These are phyloP conservation scores for Oryza longistaminata DNA, from an alignment of 176 grass and related monocot genomes.

Conservation along the genomic window DNA sequence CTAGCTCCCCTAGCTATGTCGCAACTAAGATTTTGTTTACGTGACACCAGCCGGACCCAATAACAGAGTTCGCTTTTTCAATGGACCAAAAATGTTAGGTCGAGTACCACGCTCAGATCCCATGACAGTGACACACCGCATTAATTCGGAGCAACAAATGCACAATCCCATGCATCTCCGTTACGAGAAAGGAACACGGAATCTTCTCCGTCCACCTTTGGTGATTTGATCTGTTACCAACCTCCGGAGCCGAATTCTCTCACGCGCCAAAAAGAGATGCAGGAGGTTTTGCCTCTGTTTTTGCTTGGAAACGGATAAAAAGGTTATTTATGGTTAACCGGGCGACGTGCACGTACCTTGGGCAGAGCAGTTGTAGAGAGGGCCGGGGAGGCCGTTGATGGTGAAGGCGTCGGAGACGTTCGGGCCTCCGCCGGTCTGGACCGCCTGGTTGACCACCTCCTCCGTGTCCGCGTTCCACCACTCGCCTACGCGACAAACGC, in stretches of 20 bases:
- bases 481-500: conserved; percentile 36
- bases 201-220: conserved; percentile 23
- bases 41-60: background rate
- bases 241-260: background rate
- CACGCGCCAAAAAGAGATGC: background rate
- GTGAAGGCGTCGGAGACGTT: conserved; percentile 70
- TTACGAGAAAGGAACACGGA: conserved; percentile 33
- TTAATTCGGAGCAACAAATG: conserved; percentile 29
- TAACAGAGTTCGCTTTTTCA: conserved; percentile 4
- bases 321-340: background rate
- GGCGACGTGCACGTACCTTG: conserved; percentile 24
- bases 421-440: conserved; percentile 36
- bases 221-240: conserved; percentile 20
- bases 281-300: background rate
- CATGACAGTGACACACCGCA: conserved; percentile 8
- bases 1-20: background rate
- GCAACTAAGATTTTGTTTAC: conserved; percentile 22
- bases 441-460: conserved; percentile 42
- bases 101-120: conserved; percentile 8
- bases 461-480: conserved; percentile 69
- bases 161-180: conserved; percentile 13
- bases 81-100: conserved; percentile 42
- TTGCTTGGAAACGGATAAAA: background rate
- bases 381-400: conserved; percentile 65
- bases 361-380: conserved; percentile 57